These are phyloP conservation scores for Colletotrichum sp. DNA, from an alignment of 2,329 filamentous ascomycete species.

Conservation along the genomic window DNA sequence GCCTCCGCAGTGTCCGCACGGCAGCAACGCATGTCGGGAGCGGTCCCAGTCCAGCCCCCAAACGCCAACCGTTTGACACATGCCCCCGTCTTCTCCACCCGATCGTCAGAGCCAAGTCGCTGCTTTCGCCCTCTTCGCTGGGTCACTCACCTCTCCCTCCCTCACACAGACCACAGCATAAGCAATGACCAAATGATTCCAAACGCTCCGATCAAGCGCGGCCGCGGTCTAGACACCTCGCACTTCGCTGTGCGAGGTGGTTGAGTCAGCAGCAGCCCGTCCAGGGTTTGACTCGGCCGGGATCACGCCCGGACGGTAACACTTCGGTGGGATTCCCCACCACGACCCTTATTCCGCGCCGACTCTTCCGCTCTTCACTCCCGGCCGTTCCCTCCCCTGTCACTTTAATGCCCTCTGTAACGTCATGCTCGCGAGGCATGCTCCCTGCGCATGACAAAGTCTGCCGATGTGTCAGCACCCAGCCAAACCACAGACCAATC, in stretches of 20 bases:
- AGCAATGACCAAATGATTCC: neutral
- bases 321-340: neutral
- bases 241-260: neutral
- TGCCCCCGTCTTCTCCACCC: neutral
- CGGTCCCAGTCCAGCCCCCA: neutral
- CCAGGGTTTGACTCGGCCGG: neutral
- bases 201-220: neutral
- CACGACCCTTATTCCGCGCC: neutral
- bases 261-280: neutral
- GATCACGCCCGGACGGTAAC: neutral
- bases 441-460: neutral
- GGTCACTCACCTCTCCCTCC: neutral
- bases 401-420: neutral
- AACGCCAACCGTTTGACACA: constrained; percentile 14
- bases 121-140: neutral
- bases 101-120: constrained; percentile 4
- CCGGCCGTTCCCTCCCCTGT: neutral
- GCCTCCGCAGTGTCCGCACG: neutral
- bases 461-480: neutral
- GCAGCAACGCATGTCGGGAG: neutral
- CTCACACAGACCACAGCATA: neutral
- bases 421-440: neutral
- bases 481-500: neutral
- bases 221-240: neutral
- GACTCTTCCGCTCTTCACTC: neutral